Conservation (phyloP, 768 basidiomycete genomes). For the Phaeotremella fagi region DNA sequence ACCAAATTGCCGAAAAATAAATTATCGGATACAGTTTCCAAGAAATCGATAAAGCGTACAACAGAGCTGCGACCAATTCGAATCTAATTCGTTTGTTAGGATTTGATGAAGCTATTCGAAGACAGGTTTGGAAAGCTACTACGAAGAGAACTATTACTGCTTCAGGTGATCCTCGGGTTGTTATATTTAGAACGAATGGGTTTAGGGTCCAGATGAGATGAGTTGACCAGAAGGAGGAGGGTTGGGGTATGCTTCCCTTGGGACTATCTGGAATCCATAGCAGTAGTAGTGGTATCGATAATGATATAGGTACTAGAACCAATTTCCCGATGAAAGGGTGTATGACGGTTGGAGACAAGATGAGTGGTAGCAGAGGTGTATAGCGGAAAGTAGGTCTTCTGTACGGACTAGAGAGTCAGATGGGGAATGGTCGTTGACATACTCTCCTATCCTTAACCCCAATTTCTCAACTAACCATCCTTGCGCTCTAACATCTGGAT, state of each 20-base stretch:
- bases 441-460: constrained; percentile 66
- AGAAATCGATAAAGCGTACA: constrained; percentile 78
- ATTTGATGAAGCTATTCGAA: constrained; percentile 21
- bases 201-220: constrained; percentile 71
- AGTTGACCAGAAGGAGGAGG: constrained; percentile 18
- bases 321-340: constrained; percentile 88
- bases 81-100: constrained; percentile 46
- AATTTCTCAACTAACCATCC: constrained; percentile 56
- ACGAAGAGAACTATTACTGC: constrained; percentile 76
- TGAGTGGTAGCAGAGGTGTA: constrained; percentile 80
- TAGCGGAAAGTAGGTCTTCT: constrained; percentile 89
- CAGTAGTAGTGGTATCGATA: constrained; percentile 55
- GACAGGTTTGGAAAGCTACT: constrained; percentile 60
- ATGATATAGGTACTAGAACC: constrained; percentile 76
- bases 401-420: constrained; percentile 65
- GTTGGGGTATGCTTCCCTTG: neutral
- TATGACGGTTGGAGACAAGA: constrained; percentile 75
- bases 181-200: constrained; percentile 91
- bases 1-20: constrained; percentile 74
- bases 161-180: constrained; percentile 94
- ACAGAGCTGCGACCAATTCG: constrained; percentile 64
- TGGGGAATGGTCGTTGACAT: constrained; percentile 48
- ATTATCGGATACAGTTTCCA: constrained; percentile 98
- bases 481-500: constrained; percentile 38
- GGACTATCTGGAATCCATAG: constrained; percentile 4